Conservation (phyloP, 192 early-diverging fungal genomes). For the Chytriomyces hyalinus region DNA sequence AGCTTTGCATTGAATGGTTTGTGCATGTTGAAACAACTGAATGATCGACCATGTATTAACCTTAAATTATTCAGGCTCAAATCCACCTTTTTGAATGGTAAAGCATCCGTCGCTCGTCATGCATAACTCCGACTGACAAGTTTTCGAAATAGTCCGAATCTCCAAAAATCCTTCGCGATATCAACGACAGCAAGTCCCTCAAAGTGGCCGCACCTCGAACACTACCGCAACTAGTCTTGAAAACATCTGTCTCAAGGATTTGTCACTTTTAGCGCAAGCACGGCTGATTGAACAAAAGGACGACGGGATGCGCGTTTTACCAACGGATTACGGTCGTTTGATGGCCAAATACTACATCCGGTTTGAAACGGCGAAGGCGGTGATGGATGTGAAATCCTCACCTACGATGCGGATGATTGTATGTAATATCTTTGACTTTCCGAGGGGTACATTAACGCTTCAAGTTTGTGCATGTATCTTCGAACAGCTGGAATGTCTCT, state of each 20-base stretch:
- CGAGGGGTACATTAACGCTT: constrained; percentile 1
- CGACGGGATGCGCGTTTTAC: constrained; percentile 30
- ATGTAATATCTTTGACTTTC: constrained; percentile 15
- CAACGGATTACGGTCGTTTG: constrained; percentile 52
- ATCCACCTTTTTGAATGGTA: constrained; percentile 62
- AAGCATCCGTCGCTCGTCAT: not conserved
- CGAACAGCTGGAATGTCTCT: constrained; percentile 49
- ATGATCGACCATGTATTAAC: constrained; percentile 34
- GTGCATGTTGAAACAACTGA: not conserved
- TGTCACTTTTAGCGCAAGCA: constrained; percentile 42
- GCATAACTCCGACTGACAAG: constrained; percentile 1
- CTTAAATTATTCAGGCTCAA: constrained; percentile 47
- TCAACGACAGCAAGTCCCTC: constrained; percentile 32
- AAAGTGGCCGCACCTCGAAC: constrained; percentile 24
- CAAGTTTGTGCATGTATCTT: not conserved
- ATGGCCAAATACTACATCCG: constrained; percentile 56
- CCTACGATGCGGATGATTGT: constrained; percentile 22
- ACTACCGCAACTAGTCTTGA: constrained; percentile 41
- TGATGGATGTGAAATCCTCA: not conserved
- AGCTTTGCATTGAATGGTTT: constrained; percentile 54
- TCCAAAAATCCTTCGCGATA: constrained; percentile 57
- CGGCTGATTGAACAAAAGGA: constrained; percentile 27
- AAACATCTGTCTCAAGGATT: constrained; percentile 52
- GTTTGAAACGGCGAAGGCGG: constrained; percentile 44
- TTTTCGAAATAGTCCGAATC: constrained; percentile 45